phyloP scores from a whole-genome alignment of 805 yeast genomes.

The Brettanomyces custersianus region DNA sequence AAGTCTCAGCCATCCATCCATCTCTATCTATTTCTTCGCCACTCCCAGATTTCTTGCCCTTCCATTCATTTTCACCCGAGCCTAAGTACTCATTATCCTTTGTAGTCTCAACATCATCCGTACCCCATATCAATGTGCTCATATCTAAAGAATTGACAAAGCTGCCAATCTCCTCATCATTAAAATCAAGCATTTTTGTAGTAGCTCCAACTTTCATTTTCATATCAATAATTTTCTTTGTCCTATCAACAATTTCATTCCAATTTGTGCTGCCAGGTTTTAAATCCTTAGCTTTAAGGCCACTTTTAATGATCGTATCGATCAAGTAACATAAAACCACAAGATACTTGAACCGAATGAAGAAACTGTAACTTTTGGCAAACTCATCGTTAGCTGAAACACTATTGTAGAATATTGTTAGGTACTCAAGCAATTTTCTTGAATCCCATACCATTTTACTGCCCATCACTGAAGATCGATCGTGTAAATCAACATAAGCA shows the following conservation, averaged over 20 bases:
- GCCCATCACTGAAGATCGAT: conserved; percentile 1
- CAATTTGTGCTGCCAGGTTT: background rate
- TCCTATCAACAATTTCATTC: background rate
- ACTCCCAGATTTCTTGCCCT: too few species aligned
- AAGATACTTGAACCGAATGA: conserved; percentile 10
- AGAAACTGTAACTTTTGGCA: conserved; percentile 11
- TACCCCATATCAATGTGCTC: too few species aligned
- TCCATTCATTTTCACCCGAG: background rate
- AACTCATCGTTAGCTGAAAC: conserved; percentile 5
- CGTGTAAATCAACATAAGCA: background rate
- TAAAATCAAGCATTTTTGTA: background rate
- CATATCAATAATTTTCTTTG: background rate
- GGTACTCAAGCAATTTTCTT: conserved; percentile 8
- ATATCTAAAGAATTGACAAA: background rate
- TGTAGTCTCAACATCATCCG: background rate
- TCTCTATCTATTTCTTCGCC: too few species aligned
- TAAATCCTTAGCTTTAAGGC: background rate
- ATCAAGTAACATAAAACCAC: conserved; percentile 12
- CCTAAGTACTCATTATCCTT: background rate
- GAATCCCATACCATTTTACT: conserved; percentile 5
- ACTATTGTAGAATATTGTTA: conserved; percentile 9
- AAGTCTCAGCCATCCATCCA: too few species aligned
- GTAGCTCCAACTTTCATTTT: background rate
- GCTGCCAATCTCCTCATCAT: background rate
- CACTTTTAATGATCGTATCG: conserved; percentile 5